These are phyloP conservation scores for Mycogone perniciosa DNA, from an alignment of 2,329 filamentous ascomycete genomes.

Conservation along the genomic window DNA sequence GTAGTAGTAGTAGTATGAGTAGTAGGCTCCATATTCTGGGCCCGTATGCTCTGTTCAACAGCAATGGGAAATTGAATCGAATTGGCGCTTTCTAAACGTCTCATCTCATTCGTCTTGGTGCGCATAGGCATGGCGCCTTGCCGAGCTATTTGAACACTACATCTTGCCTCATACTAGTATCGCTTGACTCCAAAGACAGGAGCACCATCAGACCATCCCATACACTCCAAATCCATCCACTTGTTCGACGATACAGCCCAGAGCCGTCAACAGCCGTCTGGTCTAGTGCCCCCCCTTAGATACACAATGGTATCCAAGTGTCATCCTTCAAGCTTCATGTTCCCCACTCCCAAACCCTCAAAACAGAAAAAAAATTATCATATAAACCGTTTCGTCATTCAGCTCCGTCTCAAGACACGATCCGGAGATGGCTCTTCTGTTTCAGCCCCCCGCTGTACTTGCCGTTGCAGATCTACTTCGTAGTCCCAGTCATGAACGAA, in stretches of 20 bases:
- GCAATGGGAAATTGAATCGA: no score
- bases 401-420: conserved; percentile 11
- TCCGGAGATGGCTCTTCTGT: not conserved
- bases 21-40: no score
- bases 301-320: conserved; percentile 8
- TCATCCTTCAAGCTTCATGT: not conserved
- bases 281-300: not conserved
- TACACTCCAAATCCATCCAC: no score
- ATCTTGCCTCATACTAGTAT: not conserved
- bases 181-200: no score
- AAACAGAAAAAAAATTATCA: conserved; percentile 8
- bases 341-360: not conserved
- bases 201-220: not conserved
- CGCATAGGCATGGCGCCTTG: not conserved
- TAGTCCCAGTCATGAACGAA: conserved; percentile 3
- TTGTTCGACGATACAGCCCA: not conserved
- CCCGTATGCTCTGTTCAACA: no score
- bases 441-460: not conserved
- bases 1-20: no score
- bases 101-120: not conserved
- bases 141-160: not conserved
- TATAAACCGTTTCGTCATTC: conserved; percentile 13
- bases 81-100: no score
- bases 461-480: conserved; percentile 2
- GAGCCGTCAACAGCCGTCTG: not conserved